Base-by-base conservation (phyloP, 305 asterid species). In the Ilex paraguariensis region DNA sequence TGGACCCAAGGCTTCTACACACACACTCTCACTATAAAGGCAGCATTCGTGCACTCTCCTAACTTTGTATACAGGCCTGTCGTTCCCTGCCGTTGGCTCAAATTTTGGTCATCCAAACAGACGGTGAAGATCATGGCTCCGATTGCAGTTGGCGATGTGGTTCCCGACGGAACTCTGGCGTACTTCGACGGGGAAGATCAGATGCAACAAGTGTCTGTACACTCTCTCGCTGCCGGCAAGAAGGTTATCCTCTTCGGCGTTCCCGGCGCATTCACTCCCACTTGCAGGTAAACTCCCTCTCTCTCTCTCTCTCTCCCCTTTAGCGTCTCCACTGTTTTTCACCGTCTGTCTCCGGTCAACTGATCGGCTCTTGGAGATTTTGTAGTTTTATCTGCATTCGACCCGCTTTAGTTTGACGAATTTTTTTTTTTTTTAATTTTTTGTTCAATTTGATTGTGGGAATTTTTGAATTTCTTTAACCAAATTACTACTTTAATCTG, bases 241-340 rank as follows among this genome's bases (percentile, higher is more conserved):
- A 92, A 89, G 75, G 88, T 76, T 77, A 56, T 92, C 63, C 67
- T 90, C 45, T 87, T 90, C 66, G 95, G 94, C 67, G 94, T 92
- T 66, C 97, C 95, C 66, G 93, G 95, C 45, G 98, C 97, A 52
- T 92, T 92, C 78, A 92, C 96, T 57, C 96, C 97, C 36, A 89
- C 95, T 63, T 92, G 98, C 95, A 89, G 97, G 98, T 88, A 53
- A 44, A 58, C 45, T 0, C 10, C 10, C 10, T 33, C 48, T 49
- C 6, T 54, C 36, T 33, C 48, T 49, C 6, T 54, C 36, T 33
- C 51, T 17, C 21, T 17, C 21, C 1, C 1, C 21, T 17, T 21
- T 21, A 21, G 28, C 28, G 28, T 21, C 28, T 21, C 28, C 28
- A 21, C 28, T 21, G 28, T 21, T 21, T 21, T 21, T 21, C 28